Conservation (phyloP, 176 grass and related monocot genomes). For the Themeda triandra region DNA sequence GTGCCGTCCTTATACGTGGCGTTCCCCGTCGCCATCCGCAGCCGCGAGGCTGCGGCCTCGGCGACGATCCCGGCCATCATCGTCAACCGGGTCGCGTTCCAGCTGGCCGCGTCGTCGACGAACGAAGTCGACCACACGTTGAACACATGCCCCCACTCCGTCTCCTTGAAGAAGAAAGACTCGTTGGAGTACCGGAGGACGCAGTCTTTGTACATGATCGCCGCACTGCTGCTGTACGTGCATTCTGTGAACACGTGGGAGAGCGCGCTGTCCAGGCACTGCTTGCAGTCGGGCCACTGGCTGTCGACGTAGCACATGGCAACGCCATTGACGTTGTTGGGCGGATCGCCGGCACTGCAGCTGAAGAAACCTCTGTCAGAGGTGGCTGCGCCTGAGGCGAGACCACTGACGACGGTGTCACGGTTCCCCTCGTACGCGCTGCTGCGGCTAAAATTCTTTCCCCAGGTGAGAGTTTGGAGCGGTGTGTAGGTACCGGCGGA, state of each 20-base stretch:
- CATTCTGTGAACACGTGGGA: neutral
- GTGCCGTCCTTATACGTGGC: neutral
- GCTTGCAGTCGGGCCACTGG: neutral
- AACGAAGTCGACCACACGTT: neutral
- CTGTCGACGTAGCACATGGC: neutral
- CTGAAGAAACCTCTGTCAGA: too few species aligned
- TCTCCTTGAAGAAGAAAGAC: neutral
- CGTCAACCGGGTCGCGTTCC: neutral
- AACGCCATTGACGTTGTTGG: neutral
- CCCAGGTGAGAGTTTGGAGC: too few species aligned
- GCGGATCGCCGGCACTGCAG: too few species aligned
- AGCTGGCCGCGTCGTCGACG: too few species aligned
- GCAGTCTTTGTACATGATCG: neutral
- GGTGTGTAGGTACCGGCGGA: too few species aligned
- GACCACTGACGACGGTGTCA: too few species aligned
- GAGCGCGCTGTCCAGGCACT: neutral
- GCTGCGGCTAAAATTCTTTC: too few species aligned
- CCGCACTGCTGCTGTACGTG: neutral
- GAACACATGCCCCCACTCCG: neutral
- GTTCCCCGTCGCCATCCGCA: neutral
- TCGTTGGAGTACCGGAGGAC: too few species aligned
- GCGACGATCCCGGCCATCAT: neutral
- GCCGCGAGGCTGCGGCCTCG: neutral
- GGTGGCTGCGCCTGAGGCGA: too few species aligned
- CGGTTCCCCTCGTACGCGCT: too few species aligned